Evolutionary conservation across 108 stramenopile genomes (phyloP), one percentile per base, ranked within the genome.

Genomic region (Cyclotella sp.): DNA sequence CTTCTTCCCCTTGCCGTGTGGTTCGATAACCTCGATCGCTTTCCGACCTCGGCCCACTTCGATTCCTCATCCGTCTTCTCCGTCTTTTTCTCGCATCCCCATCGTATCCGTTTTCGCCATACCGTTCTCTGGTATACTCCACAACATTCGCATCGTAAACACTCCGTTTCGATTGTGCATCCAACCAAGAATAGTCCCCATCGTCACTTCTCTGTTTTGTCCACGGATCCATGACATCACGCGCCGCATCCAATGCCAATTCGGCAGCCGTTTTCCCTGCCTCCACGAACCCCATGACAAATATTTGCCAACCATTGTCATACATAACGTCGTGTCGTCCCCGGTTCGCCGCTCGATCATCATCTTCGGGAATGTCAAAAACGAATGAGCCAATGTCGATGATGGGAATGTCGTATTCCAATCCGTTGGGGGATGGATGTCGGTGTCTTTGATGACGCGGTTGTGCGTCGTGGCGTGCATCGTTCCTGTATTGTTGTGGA

Each of bases 251-350:
- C 11, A 78, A 34, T 45, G 64, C 65, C 22, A 82, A 63, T 13
- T 75, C 65, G 5, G 81, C 29, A 1, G 81, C 81, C 30, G 81
- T 72, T 43, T 76, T 82, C 9, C 81, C 81, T 0, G 75, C 81
- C 45, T 82, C 81, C 16, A 61, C 18, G 66, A 82, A 82, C 0
- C 81, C 81, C 81, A 82, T 82, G 7, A 82, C 27, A 46, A 82
- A 76, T 9, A 82, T 76, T 46, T 82, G 81, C 41, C 71, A 28
- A 12, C 81, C 81, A 39, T 82, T 82, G 22, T 70, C 63, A 27
- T 81, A 81, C 34, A 39, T 52, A 28, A 60, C 21, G 18, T 30
- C 34, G 42, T n/a, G n/a, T n/a, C n/a, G n/a, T n/a, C n/a, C n/a
- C n/a, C n/a, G n/a, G n/a, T n/a, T n/a, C n/a, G n/a, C n/a, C n/a